A percentile compares a stretch with the other conserved stretches of the same genome.
Conservation (phyloP, 345 rosid species). For the Syzygium jambos region DNA sequence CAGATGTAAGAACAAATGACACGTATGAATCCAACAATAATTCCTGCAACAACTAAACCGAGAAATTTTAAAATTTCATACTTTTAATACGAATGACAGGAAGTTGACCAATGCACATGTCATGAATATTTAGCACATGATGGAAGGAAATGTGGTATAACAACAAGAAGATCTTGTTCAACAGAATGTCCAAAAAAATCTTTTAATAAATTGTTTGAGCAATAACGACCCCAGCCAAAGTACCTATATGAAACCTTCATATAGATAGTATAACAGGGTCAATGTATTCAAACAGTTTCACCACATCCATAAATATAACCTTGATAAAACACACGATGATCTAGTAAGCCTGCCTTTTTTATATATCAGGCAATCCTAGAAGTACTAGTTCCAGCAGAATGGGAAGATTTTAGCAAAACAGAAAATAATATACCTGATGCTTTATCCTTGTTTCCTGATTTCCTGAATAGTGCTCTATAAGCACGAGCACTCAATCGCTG, state of each 20-base stretch:
- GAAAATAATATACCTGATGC: conserved; percentile 13
- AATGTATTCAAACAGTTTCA: background rate
- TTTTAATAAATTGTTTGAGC: background rate
- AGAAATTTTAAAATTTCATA: background rate
- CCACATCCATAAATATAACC: background rate
- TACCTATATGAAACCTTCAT: background rate
- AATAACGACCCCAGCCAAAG: background rate
- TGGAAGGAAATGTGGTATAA: background rate
- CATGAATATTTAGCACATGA: background rate
- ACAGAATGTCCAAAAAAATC: background rate
- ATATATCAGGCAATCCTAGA: background rate
- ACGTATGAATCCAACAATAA: background rate
- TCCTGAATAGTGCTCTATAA: conserved; percentile 31
- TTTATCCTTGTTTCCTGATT: conserved; percentile 13
- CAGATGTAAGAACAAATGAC: background rate
- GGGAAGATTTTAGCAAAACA: background rate
- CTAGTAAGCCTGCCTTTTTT: background rate
- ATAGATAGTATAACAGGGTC: background rate
- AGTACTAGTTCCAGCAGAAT: background rate
- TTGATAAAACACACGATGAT: background rate
- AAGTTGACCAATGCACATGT: background rate
- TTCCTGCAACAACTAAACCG: background rate
- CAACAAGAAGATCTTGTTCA: background rate
- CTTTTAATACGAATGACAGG: background rate
- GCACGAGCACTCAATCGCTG: conserved; percentile 26